phyloP scores from a whole-genome alignment of 495 filamentous ascomycete genomes.

The Hypoxylon fragiforme region DNA sequence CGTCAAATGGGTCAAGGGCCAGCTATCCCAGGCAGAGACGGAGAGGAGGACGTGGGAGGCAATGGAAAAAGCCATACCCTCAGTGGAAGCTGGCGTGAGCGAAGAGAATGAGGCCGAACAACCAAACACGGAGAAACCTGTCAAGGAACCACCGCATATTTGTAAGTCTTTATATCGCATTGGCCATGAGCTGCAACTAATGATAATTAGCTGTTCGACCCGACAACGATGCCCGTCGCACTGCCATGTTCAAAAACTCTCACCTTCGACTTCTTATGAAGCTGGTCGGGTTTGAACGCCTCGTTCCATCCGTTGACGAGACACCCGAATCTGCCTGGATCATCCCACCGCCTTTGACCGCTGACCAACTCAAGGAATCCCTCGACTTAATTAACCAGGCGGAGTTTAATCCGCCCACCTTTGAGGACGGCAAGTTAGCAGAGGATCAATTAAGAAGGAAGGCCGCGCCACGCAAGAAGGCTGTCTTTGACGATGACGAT shows the following conservation, averaged over 20 bases:
- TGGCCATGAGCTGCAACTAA: constrained; percentile 1
- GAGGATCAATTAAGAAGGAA: constrained; percentile 77
- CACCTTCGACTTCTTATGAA: constrained; percentile 86
- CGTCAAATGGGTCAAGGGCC: constrained; percentile 79
- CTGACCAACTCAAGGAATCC: constrained; percentile 63
- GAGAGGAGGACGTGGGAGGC: constrained; percentile 83
- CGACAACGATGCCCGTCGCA: constrained; percentile 66
- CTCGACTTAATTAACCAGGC: constrained; percentile 66
- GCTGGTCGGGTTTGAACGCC: constrained; percentile 69
- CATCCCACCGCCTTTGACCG: constrained; percentile 66
- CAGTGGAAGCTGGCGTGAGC: constrained; percentile 35
- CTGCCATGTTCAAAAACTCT: constrained; percentile 85
- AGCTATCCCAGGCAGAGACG: constrained; percentile 64
- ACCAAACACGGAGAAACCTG: constrained; percentile 42
- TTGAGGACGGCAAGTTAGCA: constrained; percentile 70
- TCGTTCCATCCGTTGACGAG: constrained; percentile 68
- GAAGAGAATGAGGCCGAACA: constrained; percentile 39
- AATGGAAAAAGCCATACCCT: constrained; percentile 59
- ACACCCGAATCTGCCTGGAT: constrained; percentile 74
- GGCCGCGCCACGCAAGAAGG: constrained; percentile 52
- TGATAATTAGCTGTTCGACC: constrained; percentile 60
- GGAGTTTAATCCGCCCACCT: constrained; percentile 70
- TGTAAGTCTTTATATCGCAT: constrained; percentile 42
- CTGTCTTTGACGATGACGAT: constrained; percentile 65
- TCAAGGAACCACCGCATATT: constrained; percentile 46